phyloP scores from a whole-genome alignment of 148 eudicot genomes.

The Persicaria maculosa region DNA sequence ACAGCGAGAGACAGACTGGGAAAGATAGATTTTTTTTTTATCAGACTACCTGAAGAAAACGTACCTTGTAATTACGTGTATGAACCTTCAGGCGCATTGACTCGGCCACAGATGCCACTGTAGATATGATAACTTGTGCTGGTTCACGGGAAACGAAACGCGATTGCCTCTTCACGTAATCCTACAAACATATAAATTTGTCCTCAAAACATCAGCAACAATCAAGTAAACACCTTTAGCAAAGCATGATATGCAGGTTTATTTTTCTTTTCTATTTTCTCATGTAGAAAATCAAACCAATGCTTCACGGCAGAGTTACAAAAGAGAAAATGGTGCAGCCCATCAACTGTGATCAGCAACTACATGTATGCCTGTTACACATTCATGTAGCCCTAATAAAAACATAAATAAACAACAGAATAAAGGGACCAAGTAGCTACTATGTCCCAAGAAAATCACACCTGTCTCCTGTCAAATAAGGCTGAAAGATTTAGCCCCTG shows the following conservation, averaged over 20 bases:
- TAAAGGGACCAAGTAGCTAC: neutral
- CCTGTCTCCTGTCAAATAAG: conserved; percentile 94
- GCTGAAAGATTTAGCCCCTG: conserved; percentile 95
- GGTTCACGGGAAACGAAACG: conserved; percentile 91
- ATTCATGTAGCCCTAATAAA: no score
- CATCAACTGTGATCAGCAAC: no score
- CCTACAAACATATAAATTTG: conserved; percentile 28
- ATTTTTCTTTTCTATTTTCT: neutral
- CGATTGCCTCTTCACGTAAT: conserved; percentile 84
- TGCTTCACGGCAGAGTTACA: no score
- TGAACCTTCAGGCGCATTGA: conserved; percentile 85
- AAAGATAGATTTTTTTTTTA: neutral
- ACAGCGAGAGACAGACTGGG: neutral
- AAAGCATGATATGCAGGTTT: neutral
- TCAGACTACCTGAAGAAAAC: neutral
- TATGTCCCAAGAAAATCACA: conserved; percentile 19
- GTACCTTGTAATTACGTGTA: conserved; percentile 71
- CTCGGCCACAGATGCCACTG: conserved; percentile 64
- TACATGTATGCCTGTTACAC: no score
- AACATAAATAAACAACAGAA: neutral
- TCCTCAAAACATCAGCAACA: neutral
- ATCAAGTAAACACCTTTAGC: neutral
- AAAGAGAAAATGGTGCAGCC: no score
- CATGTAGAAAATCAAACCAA: no score
- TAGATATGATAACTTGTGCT: conserved; percentile 58